These are phyloP conservation scores for Rusavskia elegans DNA, from an alignment of 495 filamentous ascomycete genomes.

Conservation along the genomic window DNA sequence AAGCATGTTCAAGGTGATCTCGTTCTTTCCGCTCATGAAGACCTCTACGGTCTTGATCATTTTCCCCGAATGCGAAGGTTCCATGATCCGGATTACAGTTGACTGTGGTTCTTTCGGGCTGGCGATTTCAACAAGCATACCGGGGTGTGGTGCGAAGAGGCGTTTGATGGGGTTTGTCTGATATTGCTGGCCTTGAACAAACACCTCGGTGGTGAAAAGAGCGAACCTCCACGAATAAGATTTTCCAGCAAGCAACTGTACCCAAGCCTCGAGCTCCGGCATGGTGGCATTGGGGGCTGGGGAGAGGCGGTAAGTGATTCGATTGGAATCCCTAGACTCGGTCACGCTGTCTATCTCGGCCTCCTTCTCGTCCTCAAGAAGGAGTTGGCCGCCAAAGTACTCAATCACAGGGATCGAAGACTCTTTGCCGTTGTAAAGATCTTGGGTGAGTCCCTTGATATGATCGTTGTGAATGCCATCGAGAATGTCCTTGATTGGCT, in stretches of 20 bases:
- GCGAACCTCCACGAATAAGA: slow-evolving; percentile 83
- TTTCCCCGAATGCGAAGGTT: slow-evolving; percentile 44
- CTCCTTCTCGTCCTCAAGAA: slow-evolving; percentile 36
- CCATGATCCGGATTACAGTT: slow-evolving; percentile 67
- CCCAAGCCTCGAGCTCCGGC: slow-evolving; percentile 69
- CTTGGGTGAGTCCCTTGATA: slow-evolving; percentile 59
- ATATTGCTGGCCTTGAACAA: slow-evolving; percentile 90
- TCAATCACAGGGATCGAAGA: slow-evolving; percentile 68
- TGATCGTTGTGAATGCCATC: slow-evolving; percentile 78
- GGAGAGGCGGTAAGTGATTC: slow-evolving; percentile 66
- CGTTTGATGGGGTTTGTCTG: slow-evolving; percentile 91
- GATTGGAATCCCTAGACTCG: slow-evolving; percentile 54
- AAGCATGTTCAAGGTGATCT: slow-evolving; percentile 73
- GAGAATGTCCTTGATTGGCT: slow-evolving; percentile 85
- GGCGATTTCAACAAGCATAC: slow-evolving; percentile 77
- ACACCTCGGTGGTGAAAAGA: slow-evolving; percentile 90
- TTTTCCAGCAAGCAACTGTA: slow-evolving; percentile 74
- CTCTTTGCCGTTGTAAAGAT: slow-evolving; percentile 63
- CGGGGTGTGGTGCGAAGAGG: slow-evolving; percentile 69
- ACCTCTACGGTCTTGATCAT: slow-evolving; percentile 76
- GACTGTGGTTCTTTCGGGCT: slow-evolving; percentile 61
- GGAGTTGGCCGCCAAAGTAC: slow-evolving; percentile 81
- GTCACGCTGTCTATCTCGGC: slow-evolving; percentile 68
- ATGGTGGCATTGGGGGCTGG: slow-evolving; percentile 50
- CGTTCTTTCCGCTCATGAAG: slow-evolving; percentile 51